Percentiles rank a stretch among this genome's conserved stretches.
Conservation (phyloP, 306 rosid genomes). For the Lupinus albus region DNA sequence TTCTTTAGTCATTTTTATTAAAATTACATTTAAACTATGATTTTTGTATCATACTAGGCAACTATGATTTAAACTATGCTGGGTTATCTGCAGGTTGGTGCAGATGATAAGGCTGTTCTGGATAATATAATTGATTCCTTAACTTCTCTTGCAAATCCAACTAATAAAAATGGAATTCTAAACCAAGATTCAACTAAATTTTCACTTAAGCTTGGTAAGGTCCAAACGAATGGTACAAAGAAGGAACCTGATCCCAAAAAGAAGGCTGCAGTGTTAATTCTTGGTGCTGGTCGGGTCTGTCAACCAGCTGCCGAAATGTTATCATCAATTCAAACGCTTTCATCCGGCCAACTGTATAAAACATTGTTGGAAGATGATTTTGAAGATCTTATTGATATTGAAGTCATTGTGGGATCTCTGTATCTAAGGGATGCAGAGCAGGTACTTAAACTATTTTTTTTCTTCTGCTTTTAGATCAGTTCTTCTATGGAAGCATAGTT, state of each 20-base stretch:
- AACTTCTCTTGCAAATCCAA: conserved; percentile 69
- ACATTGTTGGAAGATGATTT: conserved; percentile 56
- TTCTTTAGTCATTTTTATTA: too few relatives aligned
- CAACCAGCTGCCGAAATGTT: conserved; percentile 85
- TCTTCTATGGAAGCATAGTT: conserved; percentile 38
- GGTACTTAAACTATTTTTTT: conserved; percentile 52
- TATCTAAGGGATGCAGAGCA: conserved; percentile 84
- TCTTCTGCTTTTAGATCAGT: conserved; percentile 28
- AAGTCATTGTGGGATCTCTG: conserved; percentile 90
- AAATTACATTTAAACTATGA: too few relatives aligned
- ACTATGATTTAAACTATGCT: conserved; percentile 10
- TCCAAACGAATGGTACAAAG: conserved; percentile 48
- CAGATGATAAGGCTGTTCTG: conserved; percentile 68
- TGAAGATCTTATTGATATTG: conserved; percentile 65
- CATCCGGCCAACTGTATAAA: conserved; percentile 54
- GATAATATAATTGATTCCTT: conserved; percentile 80
- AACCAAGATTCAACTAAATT: conserved; percentile 56
- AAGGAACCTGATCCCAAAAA: conserved; percentile 52
- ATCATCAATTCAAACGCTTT: conserved; percentile 60
- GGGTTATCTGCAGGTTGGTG: conserved; percentile 70
- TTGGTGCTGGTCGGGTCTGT: conserved; percentile 97
- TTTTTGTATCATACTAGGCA: too few relatives aligned
- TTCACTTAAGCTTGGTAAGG: conserved; percentile 68
- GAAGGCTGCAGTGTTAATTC: conserved; percentile 74
- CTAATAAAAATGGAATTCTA: conserved; percentile 41